phyloP scores from a whole-genome alignment of 345 rosid genomes.

The Brassica nigra region DNA sequence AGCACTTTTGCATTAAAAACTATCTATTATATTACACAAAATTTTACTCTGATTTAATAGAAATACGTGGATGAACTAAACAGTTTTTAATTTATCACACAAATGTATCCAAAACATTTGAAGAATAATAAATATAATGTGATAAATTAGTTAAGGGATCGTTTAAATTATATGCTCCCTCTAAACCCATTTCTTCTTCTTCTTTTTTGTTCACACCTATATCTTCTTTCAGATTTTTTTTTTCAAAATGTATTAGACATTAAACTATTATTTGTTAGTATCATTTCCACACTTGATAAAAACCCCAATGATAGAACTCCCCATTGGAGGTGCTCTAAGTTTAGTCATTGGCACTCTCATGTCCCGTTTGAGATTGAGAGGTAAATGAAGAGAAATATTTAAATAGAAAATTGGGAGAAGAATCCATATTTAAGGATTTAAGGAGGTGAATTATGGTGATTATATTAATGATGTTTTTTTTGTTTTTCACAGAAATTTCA shows the following conservation, averaged over 20 bases:
- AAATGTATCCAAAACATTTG: neutral
- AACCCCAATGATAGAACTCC: too few species aligned
- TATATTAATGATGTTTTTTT: neutral
- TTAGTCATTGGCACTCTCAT: too few species aligned
- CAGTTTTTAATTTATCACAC: neutral
- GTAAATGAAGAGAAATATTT: too few species aligned
- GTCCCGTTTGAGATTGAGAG: too few species aligned
- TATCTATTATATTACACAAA: neutral
- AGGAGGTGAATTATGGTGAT: neutral
- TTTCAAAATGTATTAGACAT: neutral
- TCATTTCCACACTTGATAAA: too few species aligned
- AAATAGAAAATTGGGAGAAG: neutral
- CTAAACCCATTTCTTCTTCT: neutral
- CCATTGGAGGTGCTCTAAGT: too few species aligned
- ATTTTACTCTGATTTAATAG: neutral
- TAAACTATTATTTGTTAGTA: too few species aligned
- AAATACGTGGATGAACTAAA: neutral
- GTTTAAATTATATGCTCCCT: neutral
- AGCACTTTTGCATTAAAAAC: neutral
- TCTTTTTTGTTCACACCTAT: too few species aligned
- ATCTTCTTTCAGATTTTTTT: neutral
- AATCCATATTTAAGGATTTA: neutral
- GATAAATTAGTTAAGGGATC: neutral
- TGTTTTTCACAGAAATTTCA: too few species aligned
- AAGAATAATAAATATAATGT: neutral